These are phyloP conservation scores for Yarrowia hollandica DNA, from an alignment of 805 yeast genomes.

Conservation along the genomic window DNA sequence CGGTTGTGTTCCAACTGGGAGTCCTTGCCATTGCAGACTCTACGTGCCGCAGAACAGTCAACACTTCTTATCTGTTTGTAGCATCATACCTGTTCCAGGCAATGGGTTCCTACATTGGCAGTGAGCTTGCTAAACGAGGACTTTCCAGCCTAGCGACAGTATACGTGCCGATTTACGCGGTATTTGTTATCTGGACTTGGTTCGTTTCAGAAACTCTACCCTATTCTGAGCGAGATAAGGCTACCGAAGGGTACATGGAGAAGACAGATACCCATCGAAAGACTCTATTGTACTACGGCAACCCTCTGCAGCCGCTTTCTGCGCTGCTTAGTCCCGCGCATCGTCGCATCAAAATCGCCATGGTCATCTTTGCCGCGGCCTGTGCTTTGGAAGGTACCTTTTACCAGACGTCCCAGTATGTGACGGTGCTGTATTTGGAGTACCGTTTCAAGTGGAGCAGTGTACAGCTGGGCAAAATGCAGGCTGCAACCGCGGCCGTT, in stretches of 20 bases:
- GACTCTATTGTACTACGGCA: neutral
- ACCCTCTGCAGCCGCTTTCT: conserved; percentile 2
- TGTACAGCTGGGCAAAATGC: neutral
- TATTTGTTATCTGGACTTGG: neutral
- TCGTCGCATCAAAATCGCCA: conserved; percentile 7
- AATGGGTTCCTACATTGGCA: neutral
- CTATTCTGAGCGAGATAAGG: conserved; percentile 9
- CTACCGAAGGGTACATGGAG: neutral
- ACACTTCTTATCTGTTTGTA: conserved; percentile 9
- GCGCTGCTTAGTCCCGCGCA: neutral
- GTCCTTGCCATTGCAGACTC: conserved; percentile 17
- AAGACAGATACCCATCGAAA: neutral
- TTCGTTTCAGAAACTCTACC: conserved; percentile 3
- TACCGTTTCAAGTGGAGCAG: neutral
- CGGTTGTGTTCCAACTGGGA: neutral
- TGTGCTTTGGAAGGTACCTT: conserved; percentile 18
- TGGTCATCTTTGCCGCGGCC: conserved; percentile 8
- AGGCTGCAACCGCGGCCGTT: neutral
- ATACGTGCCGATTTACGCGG: neutral
- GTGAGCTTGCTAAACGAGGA: neutral
- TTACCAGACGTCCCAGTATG: conserved; percentile 8
- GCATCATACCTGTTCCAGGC: neutral
- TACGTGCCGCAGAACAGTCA: conserved; percentile 3
- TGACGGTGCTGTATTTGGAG: neutral
- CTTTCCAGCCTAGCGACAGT: neutral